phyloP scores from a whole-genome alignment of 768 basidiomycete species.

The Saitozyma podzolica region DNA sequence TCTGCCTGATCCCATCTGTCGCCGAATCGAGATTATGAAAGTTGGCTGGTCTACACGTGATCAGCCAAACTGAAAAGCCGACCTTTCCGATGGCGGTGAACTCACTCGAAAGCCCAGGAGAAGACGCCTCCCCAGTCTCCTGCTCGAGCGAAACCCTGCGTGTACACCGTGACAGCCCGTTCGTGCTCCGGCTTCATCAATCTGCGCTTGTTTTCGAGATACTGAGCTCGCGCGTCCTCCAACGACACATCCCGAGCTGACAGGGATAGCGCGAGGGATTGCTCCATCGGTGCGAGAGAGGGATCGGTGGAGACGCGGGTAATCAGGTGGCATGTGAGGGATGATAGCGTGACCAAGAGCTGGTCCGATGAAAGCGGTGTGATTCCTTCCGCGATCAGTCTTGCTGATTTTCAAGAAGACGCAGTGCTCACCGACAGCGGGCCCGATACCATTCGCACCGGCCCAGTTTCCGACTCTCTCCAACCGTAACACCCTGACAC shows the following conservation, averaged over 20 bases:
- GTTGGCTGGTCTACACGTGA: slow-evolving; percentile 22
- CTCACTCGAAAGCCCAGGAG: slow-evolving; percentile 38
- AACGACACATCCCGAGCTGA: slow-evolving; percentile 28
- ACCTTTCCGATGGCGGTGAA: too few relatives aligned
- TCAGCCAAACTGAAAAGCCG: too few relatives aligned
- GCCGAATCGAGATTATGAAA: slow-evolving; percentile 32
- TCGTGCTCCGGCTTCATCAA: slow-evolving; percentile 6
- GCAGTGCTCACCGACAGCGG: slow-evolving; percentile 29
- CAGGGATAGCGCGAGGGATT: slow-evolving; percentile 18
- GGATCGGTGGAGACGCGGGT: slow-evolving; percentile 22
- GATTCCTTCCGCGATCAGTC: slow-evolving; percentile 22
- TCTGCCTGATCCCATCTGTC: slow-evolving; percentile 25
- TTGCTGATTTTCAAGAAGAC: neutral
- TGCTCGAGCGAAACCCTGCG: slow-evolving; percentile 24
- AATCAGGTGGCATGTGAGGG: slow-evolving; percentile 35
- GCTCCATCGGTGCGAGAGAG: slow-evolving; percentile 16
- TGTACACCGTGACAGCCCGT: slow-evolving; percentile 21
- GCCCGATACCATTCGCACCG: slow-evolving; percentile 30
- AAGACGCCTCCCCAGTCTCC: slow-evolving; percentile 21
- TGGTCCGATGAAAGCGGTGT: slow-evolving; percentile 11
- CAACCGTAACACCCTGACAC: slow-evolving; percentile 9
- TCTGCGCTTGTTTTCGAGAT: slow-evolving; percentile 5
- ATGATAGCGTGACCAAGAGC: slow-evolving; percentile 26
- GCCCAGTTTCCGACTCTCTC: slow-evolving; percentile 40
- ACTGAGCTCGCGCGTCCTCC: slow-evolving; percentile 12